Evolutionary conservation across 2,329 filamentous ascomycete genomes (phyloP).

Genomic region (Ascochyta lentis): DNA sequence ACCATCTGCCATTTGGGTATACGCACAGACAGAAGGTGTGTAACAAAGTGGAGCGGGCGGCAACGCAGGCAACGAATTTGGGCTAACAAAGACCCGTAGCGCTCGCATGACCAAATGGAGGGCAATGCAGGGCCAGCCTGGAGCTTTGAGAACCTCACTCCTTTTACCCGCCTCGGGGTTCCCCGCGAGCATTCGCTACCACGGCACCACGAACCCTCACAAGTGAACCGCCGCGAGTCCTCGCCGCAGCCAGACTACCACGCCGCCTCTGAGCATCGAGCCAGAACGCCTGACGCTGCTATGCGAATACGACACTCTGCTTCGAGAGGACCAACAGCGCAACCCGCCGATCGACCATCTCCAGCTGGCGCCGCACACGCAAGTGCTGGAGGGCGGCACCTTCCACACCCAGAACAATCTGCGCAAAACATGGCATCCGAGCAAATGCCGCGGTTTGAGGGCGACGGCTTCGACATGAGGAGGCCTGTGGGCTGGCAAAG

Average conservation of each 20-base stretch:
- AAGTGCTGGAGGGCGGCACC: slow-evolving; percentile 29
- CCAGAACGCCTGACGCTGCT: slow-evolving; percentile 13
- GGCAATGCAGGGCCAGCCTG: slow-evolving; percentile 37
- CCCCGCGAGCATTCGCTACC: slow-evolving; percentile 11
- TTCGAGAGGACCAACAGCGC: slow-evolving; percentile 1
- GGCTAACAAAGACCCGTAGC: slow-evolving; percentile 29
- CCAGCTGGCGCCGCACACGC: slow-evolving; percentile 17
- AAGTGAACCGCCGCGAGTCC: slow-evolving; percentile 9
- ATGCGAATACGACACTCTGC: neutral
- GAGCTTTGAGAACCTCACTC: slow-evolving; percentile 20
- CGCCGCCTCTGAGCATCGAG: slow-evolving; percentile 7
- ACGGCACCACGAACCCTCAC: slow-evolving; percentile 12
- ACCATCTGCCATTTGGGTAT: slow-evolving; percentile 39
- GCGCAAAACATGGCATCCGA: slow-evolving; percentile 32
- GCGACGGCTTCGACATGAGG: slow-evolving; percentile 64
- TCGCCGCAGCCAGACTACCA: slow-evolving; percentile 7
- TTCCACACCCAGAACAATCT: slow-evolving; percentile 20
- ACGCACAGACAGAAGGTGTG: slow-evolving; percentile 46
- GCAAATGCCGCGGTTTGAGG: slow-evolving; percentile 46
- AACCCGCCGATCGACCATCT: slow-evolving; percentile 2
- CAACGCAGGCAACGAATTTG: slow-evolving; percentile 20
- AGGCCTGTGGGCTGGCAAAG: slow-evolving; percentile 55
- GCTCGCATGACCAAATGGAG: slow-evolving; percentile 46
- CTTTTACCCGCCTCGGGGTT: slow-evolving; percentile 15
- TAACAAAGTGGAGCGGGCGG: slow-evolving; percentile 18